Evolutionary conservation across 257 asterid species (phyloP), one percentile per base, ranked within the genome.

Genomic region (Anisodus acutangulus): DNA sequence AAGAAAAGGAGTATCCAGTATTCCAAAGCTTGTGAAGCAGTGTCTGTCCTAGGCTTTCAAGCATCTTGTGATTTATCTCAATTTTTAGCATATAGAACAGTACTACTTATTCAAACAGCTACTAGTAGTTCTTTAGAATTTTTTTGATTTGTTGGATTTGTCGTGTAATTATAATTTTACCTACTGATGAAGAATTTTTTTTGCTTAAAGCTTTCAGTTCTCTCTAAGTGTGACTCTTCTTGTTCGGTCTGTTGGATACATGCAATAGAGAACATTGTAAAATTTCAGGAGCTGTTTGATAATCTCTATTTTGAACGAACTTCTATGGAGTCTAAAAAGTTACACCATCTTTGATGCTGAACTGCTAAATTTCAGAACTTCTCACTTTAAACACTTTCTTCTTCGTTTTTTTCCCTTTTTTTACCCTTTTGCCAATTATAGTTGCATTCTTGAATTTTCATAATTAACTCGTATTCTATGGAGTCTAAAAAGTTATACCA

Each of bases 21-120:
- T 47, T 6, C 59, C 19, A 19, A 13, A 22, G 19, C 10, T 49
- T 74, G 80, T 74, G 78, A 68, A 82, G 51, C 57, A 83, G 81
- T 37, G 53, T 69, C 17, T 82, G 60, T 69, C 79, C 3, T 47
- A 49, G 79, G 79, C 64, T 31, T 60, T 66, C 78, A 64, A 82
- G 8, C 71, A 82, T 67, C 17, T 47, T 64, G 22, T 15, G 59
- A 13, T 82, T 47, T 17, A 64, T 43, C 60, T 82, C 39, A 6
- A 81, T 4, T 22, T 81, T 22, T 64, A 43, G 60, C 80, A n/a
- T 2, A 74, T 49, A 51, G 45, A 74, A 6, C 62, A 12, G 22
- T 51, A 11, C 19, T 49, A 74, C 9, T n/a, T 53, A 22, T 68
- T 68, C 37, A 70, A 70, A 70, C 43, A 41, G 43, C 37, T 45